These are phyloP conservation scores for Mallotus nudiflorus DNA, from an alignment of 345 rosid genomes.

Conservation along the genomic window DNA sequence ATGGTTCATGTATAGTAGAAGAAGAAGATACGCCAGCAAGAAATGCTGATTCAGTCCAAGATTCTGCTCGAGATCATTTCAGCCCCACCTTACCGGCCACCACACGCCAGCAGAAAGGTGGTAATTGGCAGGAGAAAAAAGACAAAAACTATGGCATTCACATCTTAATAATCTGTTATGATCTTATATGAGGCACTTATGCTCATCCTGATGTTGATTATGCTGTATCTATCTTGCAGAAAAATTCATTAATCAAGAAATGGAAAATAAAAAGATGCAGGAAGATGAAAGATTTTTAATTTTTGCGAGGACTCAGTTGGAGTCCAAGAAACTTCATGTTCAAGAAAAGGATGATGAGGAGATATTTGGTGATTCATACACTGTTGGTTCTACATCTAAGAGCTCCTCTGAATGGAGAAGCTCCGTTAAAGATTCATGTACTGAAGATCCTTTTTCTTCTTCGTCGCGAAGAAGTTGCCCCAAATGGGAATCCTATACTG, in stretches of 20 bases:
- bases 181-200: slow-evolving; percentile 13
- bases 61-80: slow-evolving; percentile 24
- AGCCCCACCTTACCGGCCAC: slow-evolving; percentile 42
- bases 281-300: slow-evolving; percentile 35
- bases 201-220: slow-evolving; percentile 21
- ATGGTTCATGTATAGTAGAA: slow-evolving; percentile 21
- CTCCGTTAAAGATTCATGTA: slow-evolving; percentile 73
- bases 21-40: slow-evolving; percentile 20
- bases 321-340: slow-evolving; percentile 34
- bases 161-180: background rate
- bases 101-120: slow-evolving; percentile 31
- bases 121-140: slow-evolving; percentile 29
- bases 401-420: slow-evolving; percentile 99
- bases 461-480: slow-evolving; percentile 94
- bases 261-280: slow-evolving; percentile 15
- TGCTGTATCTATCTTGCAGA: slow-evolving; percentile 17
- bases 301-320: slow-evolving; percentile 32
- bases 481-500: slow-evolving; percentile 96
- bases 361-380: slow-evolving; percentile 78
- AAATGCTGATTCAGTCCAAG: slow-evolving; percentile 24
- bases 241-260: slow-evolving; percentile 6
- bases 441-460: slow-evolving; percentile 92
- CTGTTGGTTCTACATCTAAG: slow-evolving; percentile 90
- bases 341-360: slow-evolving; percentile 47
- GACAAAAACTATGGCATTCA: slow-evolving; percentile 34